Evolutionary conservation across 78 protist species (phyloP).

Genomic region (Dictyostelium firmibasis): DNA sequence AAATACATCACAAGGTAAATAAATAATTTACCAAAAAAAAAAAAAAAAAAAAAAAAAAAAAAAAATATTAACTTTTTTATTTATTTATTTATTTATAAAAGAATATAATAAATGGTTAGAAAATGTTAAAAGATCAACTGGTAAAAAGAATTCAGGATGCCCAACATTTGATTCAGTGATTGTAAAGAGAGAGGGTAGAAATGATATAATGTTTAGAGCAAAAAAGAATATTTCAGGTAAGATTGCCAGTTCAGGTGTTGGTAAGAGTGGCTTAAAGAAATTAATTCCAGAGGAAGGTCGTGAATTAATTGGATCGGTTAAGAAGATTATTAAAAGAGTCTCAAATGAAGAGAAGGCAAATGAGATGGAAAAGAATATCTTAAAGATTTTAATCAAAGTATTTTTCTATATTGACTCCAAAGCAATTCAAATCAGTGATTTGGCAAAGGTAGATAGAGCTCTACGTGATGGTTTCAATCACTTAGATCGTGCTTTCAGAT

Average conservation of each 20-base stretch:
- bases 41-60: background rate
- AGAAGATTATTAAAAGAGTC: slow-evolving; percentile 52
- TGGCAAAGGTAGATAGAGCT: slow-evolving; percentile 49
- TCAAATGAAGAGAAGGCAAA: slow-evolving; percentile 68
- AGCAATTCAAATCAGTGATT: slow-evolving; percentile 30
- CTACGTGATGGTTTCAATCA: slow-evolving; percentile 66
- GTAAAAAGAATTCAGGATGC: slow-evolving; percentile 58
- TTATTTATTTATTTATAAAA: background rate
- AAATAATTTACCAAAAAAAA: too few species aligned
- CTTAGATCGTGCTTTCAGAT: slow-evolving; percentile 49
- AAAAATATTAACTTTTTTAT: background rate
- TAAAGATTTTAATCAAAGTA: slow-evolving; percentile 60
- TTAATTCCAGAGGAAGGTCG: slow-evolving; percentile 73
- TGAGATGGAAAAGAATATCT: slow-evolving; percentile 76
- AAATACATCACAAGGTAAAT: slow-evolving; percentile 26
- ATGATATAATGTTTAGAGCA: slow-evolving; percentile 70
- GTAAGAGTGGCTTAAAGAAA: slow-evolving; percentile 73
- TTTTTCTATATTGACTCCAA: slow-evolving; percentile 62
- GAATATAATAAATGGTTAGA: slow-evolving; percentile 60
- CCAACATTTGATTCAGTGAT: slow-evolving; percentile 2
- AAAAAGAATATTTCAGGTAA: slow-evolving; percentile 74
- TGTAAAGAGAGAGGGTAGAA: slow-evolving; percentile 66
- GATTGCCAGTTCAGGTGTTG: slow-evolving; percentile 65
- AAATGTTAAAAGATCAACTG: slow-evolving; percentile 22
- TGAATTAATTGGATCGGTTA: slow-evolving; percentile 42